Evolutionary conservation across 2,329 filamentous ascomycete species (phyloP).

Genomic region (Diaporthe helianthi): DNA sequence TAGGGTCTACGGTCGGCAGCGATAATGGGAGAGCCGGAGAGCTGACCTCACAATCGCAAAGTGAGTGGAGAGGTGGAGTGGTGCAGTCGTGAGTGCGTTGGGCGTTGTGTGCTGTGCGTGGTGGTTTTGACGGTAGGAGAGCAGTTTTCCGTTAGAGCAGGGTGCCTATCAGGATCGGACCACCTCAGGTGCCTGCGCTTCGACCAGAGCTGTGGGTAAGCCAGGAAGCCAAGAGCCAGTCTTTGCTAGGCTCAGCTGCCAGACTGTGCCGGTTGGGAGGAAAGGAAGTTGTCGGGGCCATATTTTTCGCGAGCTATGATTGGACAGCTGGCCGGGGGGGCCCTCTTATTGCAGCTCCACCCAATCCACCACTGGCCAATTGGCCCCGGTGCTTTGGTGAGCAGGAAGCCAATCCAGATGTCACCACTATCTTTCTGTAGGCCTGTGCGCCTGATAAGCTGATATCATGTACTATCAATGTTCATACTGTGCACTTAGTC

Average conservation of each 20-base stretch:
- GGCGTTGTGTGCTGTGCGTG: slow-evolving; percentile 17
- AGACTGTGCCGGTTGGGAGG: slow-evolving; percentile 5
- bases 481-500: background rate
- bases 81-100: slow-evolving; percentile 24
- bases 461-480: background rate
- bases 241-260: slow-evolving; percentile 2
- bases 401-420: background rate
- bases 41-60: slow-evolving; percentile 37
- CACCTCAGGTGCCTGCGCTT: slow-evolving; percentile 18
- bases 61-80: slow-evolving; percentile 32
- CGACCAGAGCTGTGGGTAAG: slow-evolving; percentile 21
- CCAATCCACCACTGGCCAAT: background rate
- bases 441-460: background rate
- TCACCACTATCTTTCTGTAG: slow-evolving; percentile 1
- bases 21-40: slow-evolving; percentile 48
- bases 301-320: background rate
- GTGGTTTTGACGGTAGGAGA: slow-evolving; percentile 23
- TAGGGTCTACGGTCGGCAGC: slow-evolving; percentile 61
- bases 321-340: background rate
- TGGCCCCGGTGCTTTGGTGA: slow-evolving; percentile 13
- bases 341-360: background rate
- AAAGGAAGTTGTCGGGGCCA: slow-evolving; percentile 22
- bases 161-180: slow-evolving; percentile 26
- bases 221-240: slow-evolving; percentile 2
- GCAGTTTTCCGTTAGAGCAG: slow-evolving; percentile 19